Evolutionary conservation across 441 rosid species (phyloP), one percentile per base, ranked within the genome.

Genomic region (Gossypium aridum): DNA sequence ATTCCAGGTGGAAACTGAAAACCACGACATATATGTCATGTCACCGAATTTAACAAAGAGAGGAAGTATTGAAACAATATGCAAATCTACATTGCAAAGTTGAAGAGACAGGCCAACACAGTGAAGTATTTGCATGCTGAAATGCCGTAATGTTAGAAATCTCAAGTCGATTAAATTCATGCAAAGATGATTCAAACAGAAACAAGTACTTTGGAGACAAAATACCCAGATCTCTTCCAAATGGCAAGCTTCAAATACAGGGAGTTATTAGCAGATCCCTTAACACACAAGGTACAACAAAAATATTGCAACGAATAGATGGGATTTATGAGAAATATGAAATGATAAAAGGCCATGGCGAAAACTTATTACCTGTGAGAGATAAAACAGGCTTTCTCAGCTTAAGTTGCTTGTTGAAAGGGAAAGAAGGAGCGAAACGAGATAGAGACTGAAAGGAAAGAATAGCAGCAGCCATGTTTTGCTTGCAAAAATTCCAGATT

Each of bases 391-490:
- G 71, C 22, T 60, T 66, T 62, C 75, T 64, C 45, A 74, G 64
- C 60, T 81, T 78, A 68, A 74, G 76, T 65, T 85, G 87, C 74
- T 76, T 78, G 73, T 55, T 75, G 74, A 64, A 72, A 54, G 74
- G 69, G 25, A 76, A 54, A 75, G 56, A 26, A 62, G 80, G 14
- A 71, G 75, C 75, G 67, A 28, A 57, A 16, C 3, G 74, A 26
- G 73, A 57, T 49, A 68, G 37, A 20, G 67, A 49, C 14, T 65
- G 78, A 76, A 78, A 51, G 75, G 70, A 43, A 56, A 86, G 73
- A 45, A 79, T 76, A 61, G 62, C 70, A 16, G 80, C 73, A 68
- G 68, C 86, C 92, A 88, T 90, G 59, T 37, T 51, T 71, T 39
- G 53, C 17, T 37, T 7, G 37, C 53, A 19, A 65, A 55, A 64